phyloP scores from a whole-genome alignment of 176 grass and related monocot genomes.

The maize (Zea mays) region DNA sequence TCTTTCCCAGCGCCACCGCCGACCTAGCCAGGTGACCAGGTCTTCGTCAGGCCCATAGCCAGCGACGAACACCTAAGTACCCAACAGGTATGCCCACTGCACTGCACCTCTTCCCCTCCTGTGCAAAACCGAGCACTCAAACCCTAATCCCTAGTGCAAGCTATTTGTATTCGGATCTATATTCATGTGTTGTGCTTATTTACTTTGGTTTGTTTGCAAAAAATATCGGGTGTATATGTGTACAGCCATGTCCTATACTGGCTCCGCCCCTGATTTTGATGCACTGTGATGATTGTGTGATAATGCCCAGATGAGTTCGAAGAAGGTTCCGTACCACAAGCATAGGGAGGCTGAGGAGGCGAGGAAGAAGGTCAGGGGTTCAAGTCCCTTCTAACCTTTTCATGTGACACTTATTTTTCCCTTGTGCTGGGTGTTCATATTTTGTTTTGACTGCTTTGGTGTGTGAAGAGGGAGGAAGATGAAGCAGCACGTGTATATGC shows the following conservation, averaged over 20 bases:
- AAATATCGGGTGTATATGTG: too few species aligned
- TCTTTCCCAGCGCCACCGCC: neutral
- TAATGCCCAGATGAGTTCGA: slow-evolving; percentile 65
- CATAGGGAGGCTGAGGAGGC: slow-evolving; percentile 95
- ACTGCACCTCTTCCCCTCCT: too few species aligned
- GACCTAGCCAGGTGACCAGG: too few species aligned
- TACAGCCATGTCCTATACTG: neutral
- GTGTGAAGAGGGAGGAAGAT: slow-evolving; percentile 85
- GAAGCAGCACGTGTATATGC: slow-evolving; percentile 88
- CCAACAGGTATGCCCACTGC: neutral
- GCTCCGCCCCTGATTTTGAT: slow-evolving; percentile 5
- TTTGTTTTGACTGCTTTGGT: slow-evolving; percentile 24
- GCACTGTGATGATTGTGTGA: slow-evolving; percentile 26
- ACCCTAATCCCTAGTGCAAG: too few species aligned
- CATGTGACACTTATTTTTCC: neutral
- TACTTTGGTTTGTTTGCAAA: too few species aligned
- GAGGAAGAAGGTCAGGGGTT: slow-evolving; percentile 76
- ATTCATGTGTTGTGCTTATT: too few species aligned
- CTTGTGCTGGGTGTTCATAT: neutral
- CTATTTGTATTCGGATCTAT: too few species aligned
- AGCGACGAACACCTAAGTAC: neutral
- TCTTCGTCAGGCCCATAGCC: neutral
- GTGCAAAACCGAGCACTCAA: too few species aligned
- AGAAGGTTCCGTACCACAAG: slow-evolving; percentile 81
- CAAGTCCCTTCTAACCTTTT: slow-evolving; percentile 20